Base-by-base conservation (phyloP, 371 early-diverging fungal genomes). In the Mortierella sp. region DNA sequence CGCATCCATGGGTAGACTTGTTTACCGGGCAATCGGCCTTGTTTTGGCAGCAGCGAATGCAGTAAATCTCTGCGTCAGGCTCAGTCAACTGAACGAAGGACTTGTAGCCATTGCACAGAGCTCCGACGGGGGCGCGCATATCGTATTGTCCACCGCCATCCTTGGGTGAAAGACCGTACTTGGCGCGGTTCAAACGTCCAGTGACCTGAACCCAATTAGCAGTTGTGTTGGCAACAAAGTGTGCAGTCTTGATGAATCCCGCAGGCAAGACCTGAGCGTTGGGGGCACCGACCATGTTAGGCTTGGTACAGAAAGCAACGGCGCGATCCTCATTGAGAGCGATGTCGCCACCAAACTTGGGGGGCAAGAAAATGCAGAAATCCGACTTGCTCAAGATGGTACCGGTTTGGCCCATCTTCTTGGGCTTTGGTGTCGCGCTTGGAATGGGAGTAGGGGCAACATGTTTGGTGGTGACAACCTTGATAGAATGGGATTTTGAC, bases 101-200 rank as follows among this genome's bases (percentile, higher is more conserved):
- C 10, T 65, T 67, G 84, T 86, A 89, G 7, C 88, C 89, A 38
- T 78, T 85, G 71, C 89, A 89, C 7, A 70, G 58, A 28, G 88
- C 81, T 6, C 87, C 87, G 8, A 74, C 69, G 40, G 87, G 89
- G 38, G 87, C 86, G n/a, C 74, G 78, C 66, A 87, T 76, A 72
- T 87, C 89, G 52, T 84, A 84, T 63, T 88, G 89, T 70, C 89
- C 89, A 62, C 89, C 89, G 21, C 87, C 85, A 61, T 89, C 89
- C 9, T 76, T 75, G n/a, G 70, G 52, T 24, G 80, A 70, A n/a
- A 89, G 77, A 24, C 73, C 84, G 24, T 77, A 86, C 70, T 83
- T 84, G 24, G 63, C 24, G 16, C 88, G 88, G 67, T 87, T 79
- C 40, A 89, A 84, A 45, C 86, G 84, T 36, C 89, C 89, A 41